Conservation (phyloP, 371 early-diverging fungal genomes). For the Rhizomucor pusillus region DNA sequence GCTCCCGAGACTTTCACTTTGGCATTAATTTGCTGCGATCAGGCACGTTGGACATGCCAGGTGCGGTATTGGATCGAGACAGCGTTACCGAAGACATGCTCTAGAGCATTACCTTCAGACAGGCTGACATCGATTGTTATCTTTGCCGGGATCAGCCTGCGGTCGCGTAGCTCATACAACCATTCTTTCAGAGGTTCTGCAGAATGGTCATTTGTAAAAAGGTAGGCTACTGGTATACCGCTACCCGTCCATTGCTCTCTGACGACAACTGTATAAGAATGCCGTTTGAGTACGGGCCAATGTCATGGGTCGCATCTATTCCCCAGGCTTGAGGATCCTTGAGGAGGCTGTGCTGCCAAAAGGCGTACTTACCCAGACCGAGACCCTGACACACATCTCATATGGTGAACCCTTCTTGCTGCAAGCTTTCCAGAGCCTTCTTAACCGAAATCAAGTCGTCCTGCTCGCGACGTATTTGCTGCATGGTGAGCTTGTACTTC, state of each 20-base stretch:
- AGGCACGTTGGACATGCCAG: conserved; percentile 5
- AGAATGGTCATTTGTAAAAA: conserved; percentile 1
- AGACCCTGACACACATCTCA: neutral
- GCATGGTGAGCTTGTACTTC: neutral
- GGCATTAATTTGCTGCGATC: neutral
- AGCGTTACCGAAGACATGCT: neutral
- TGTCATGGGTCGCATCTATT: conserved; percentile 6
- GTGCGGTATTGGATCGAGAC: conserved; percentile 5
- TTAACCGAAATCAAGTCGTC: neutral
- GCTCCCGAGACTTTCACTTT: neutral
- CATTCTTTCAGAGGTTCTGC: neutral
- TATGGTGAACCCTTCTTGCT: neutral
- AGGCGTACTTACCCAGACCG: neutral
- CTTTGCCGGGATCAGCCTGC: neutral
- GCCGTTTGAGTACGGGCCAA: neutral
- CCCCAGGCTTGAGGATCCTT: no score
- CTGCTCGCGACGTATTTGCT: neutral
- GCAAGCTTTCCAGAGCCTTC: neutral
- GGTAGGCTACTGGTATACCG: conserved; percentile 3
- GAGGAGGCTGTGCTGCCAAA: neutral
- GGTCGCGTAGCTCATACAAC: neutral
- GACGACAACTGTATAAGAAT: conserved; percentile 5
- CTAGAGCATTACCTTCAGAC: neutral
- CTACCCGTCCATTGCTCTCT: neutral
- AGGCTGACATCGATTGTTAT: conserved; percentile 3